phyloP scores from a whole-genome alignment of 345 rosid species.

The Pugionium cornutum region DNA sequence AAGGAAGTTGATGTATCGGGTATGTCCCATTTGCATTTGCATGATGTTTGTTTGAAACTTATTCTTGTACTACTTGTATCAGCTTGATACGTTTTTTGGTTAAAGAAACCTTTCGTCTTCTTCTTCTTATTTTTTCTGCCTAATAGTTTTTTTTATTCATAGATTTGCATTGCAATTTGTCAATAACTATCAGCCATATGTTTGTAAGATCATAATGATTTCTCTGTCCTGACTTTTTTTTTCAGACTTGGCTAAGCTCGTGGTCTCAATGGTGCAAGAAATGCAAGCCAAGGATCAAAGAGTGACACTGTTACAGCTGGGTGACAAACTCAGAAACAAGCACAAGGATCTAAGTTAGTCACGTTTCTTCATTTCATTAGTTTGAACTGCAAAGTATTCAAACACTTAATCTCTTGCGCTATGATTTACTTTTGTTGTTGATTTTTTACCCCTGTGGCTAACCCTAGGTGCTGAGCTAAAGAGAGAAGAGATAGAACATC shows the following conservation, averaged over 20 bases:
- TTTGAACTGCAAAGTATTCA: constrained; percentile 5
- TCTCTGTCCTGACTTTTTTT: constrained; percentile 7
- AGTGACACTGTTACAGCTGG: constrained; percentile 82
- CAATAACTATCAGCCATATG: neutral
- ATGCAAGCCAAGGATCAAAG: constrained; percentile 70
- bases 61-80: constrained; percentile 8
- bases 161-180: neutral
- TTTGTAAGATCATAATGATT: neutral
- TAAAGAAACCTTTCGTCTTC: too few species aligned
- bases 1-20: constrained; percentile 71
- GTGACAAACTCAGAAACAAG: constrained; percentile 77
- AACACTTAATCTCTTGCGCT: constrained; percentile 22
- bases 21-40: constrained; percentile 41
- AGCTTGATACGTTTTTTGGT: neutral
- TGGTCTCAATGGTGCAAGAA: constrained; percentile 77
- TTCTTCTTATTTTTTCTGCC: neutral
- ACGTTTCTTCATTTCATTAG: neutral
- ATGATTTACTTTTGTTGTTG: constrained; percentile 15
- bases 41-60: neutral
- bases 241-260: constrained; percentile 62
- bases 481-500: constrained; percentile 77
- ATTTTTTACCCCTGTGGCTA: constrained; percentile 1
- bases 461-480: constrained; percentile 61
- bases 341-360: constrained; percentile 72
- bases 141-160: neutral